phyloP scores from a whole-genome alignment of 805 yeast genomes.

The Tetrapisispora fleetii region DNA sequence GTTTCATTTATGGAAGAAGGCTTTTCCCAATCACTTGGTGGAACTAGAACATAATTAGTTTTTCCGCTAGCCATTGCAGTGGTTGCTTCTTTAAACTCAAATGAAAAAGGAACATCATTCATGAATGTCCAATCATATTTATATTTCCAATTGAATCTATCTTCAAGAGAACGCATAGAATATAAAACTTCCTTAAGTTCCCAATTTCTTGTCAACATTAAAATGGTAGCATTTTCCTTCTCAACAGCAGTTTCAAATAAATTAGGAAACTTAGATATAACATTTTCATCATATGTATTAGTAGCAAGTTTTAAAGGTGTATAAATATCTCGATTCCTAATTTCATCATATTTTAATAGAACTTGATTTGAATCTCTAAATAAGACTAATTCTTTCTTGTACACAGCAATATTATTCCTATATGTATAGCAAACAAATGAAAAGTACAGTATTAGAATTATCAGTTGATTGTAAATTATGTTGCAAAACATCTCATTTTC shows the following conservation, averaged over 20 bases:
- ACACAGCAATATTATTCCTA: neutral
- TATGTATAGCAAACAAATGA: neutral
- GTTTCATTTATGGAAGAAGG: slow-evolving; percentile 64
- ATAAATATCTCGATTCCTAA: slow-evolving; percentile 7
- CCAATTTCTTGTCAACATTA: slow-evolving; percentile 79
- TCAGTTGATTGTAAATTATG: neutral
- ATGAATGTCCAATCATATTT: slow-evolving; percentile 73
- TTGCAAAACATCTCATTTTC: neutral
- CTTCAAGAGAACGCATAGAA: slow-evolving; percentile 72
- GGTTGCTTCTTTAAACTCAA: slow-evolving; percentile 53
- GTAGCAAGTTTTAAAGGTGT: slow-evolving; percentile 19
- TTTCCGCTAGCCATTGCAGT: slow-evolving; percentile 50
- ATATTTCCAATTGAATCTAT: slow-evolving; percentile 56
- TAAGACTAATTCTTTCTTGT: neutral
- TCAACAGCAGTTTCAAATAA: neutral
- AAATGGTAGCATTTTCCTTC: slow-evolving; percentile 60
- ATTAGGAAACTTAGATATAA: slow-evolving; percentile 2
- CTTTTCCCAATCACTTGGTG: slow-evolving; percentile 63
- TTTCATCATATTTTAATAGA: slow-evolving; percentile 10
- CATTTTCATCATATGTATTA: slow-evolving; percentile 17
- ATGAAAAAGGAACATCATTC: slow-evolving; percentile 62
- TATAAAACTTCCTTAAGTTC: slow-evolving; percentile 65
- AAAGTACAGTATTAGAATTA: neutral
- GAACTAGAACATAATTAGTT: slow-evolving; percentile 56
- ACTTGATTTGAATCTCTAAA: slow-evolving; percentile 9